phyloP scores from a whole-genome alignment of 2,329 filamentous ascomycete species.

The Paraconiothyrium sp. region DNA sequence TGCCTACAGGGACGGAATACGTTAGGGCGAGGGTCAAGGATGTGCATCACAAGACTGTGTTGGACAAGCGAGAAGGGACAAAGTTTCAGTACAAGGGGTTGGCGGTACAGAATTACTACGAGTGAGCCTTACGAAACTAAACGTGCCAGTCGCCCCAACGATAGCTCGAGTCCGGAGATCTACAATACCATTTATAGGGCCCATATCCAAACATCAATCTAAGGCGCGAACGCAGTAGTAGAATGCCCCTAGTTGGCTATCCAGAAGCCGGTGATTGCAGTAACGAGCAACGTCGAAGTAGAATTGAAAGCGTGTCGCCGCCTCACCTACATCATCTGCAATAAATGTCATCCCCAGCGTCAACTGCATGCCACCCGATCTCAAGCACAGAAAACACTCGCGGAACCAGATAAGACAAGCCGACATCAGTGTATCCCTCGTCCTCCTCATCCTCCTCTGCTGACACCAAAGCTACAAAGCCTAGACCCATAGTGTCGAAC shows the following conservation, averaged over 20 bases:
- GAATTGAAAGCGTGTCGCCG: too few species aligned
- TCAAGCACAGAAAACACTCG: background rate
- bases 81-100: conserved; percentile 56
- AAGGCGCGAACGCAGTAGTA: too few species aligned
- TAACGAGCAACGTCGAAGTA: too few species aligned
- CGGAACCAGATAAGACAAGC: background rate
- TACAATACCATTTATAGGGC: too few species aligned
- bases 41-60: conserved; percentile 57
- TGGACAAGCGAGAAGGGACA: conserved; percentile 57
- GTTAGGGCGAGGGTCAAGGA: conserved; percentile 59
- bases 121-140: conserved; percentile 7
- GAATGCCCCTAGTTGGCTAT: too few species aligned
- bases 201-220: too few species aligned
- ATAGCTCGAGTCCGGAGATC: too few species aligned
- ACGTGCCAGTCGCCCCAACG: background rate
- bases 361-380: background rate
- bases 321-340: background rate
- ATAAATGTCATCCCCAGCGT: background rate
- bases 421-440: background rate
- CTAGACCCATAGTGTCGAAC: too few species aligned
- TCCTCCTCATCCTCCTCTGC: background rate
- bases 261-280: too few species aligned
- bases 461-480: too few species aligned
- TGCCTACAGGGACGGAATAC: conserved; percentile 56
- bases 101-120: conserved; percentile 51